Conservation (phyloP, 1,139 yeast genomes). For the Kodamaea alishanica region DNA sequence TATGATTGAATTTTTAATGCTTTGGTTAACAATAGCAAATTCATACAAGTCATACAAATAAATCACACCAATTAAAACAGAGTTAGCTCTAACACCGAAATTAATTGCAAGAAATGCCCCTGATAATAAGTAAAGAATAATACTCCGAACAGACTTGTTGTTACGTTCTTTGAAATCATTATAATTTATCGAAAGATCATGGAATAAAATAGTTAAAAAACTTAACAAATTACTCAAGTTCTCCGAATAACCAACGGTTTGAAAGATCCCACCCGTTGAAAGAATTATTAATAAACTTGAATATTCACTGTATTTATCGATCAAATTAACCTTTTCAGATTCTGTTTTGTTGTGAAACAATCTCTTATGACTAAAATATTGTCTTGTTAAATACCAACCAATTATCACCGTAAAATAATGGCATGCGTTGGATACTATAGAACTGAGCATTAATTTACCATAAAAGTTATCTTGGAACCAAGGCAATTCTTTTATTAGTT, state of each 20-base stretch:
- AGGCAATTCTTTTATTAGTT: constrained; percentile 34
- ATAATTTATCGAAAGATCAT: constrained; percentile 36
- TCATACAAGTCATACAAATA: constrained; percentile 56
- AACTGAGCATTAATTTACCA: constrained; percentile 38
- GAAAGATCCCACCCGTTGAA: constrained; percentile 80
- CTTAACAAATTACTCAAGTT: constrained; percentile 64
- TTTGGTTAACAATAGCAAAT: constrained; percentile 16
- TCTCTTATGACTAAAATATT: constrained; percentile 9
- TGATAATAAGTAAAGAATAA: constrained; percentile 42
- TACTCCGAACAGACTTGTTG: constrained; percentile 11
- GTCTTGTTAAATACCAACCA: constrained; percentile 48
- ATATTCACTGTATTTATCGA: constrained; percentile 6
- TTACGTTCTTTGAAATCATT: constrained; percentile 14
- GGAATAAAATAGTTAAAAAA: constrained; percentile 53
- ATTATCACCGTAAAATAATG: constrained; percentile 51
- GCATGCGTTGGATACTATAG: constrained; percentile 47
- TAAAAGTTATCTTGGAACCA: constrained; percentile 33
- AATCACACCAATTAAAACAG: constrained; percentile 65
- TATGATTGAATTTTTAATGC: constrained; percentile 16
- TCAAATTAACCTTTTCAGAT: constrained; percentile 1
- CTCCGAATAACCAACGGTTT: constrained; percentile 76
- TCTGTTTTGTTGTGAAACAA: background rate
- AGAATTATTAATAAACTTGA: constrained; percentile 26
- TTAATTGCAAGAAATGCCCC: constrained; percentile 59
- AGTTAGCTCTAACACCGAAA: constrained; percentile 69